Conservation (phyloP, 2,329 filamentous ascomycete species). For the Phyllosticta citriasiana region DNA sequence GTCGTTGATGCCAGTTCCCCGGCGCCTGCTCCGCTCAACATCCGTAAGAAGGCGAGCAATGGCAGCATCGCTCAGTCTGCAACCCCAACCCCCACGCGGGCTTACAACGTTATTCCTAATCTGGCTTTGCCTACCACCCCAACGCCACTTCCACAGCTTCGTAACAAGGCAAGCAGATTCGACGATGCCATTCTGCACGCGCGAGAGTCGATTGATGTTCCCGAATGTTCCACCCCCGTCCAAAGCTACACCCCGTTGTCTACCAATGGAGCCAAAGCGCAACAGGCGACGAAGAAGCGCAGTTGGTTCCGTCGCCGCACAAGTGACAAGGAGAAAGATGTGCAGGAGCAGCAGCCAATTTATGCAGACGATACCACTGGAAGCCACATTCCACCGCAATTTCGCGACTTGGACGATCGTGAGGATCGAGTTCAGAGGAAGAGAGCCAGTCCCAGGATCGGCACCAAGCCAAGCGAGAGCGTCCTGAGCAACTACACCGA, state of each 20-base stretch:
- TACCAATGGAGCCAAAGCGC: constrained; percentile 15
- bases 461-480: not conserved
- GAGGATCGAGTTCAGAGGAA: constrained; percentile 16
- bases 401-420: constrained; percentile 21
- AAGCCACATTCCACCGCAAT: constrained; percentile 16
- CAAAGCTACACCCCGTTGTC: not conserved
- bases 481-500: constrained; percentile 24
- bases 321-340: constrained; percentile 24
- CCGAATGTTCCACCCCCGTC: not conserved
- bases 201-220: not conserved
- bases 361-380: constrained; percentile 10
- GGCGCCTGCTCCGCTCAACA: constrained; percentile 39
- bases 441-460: constrained; percentile 2
- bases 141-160: not conserved
- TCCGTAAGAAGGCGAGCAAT: constrained; percentile 40
- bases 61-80: constrained; percentile 13
- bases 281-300: constrained; percentile 30
- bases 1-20: constrained; percentile 45
- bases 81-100: not conserved
- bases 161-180: constrained; percentile 4
- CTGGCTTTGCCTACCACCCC: not conserved
- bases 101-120: not conserved
- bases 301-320: constrained; percentile 34
- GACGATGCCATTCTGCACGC: not conserved
- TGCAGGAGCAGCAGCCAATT: constrained; percentile 22